Evolutionary conservation across 2,329 filamentous ascomycete species (phyloP).

Genomic region (Aspergillus ochraceus): DNA sequence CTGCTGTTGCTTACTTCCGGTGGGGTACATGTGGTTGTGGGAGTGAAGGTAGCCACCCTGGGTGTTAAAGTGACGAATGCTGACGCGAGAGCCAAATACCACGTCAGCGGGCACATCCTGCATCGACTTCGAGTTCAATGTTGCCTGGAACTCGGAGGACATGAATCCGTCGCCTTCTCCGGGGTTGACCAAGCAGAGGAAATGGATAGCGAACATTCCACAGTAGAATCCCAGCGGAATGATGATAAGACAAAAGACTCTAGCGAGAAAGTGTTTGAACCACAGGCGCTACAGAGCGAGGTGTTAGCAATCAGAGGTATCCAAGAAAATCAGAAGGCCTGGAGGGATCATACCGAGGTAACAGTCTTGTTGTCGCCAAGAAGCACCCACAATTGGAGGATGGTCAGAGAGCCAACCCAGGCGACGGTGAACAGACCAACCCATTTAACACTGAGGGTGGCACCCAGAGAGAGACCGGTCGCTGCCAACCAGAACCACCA

Average conservation of each 20-base stretch:
- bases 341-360: constrained; percentile 59
- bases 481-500: constrained; percentile 99
- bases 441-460: constrained; percentile 97
- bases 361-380: constrained; percentile 87
- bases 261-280: constrained; percentile 91
- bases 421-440: constrained; percentile 98
- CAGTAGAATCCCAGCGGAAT: constrained; percentile 91
- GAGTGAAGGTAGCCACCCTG: constrained; percentile 98
- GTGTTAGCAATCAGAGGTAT: too few species aligned
- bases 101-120: constrained; percentile 91
- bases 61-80: constrained; percentile 90
- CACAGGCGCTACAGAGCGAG: constrained; percentile 62
- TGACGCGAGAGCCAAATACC: constrained; percentile 80
- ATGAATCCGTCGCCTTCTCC: constrained; percentile 99
- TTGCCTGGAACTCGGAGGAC: constrained; percentile 98
- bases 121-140: constrained; percentile 95
- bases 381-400: constrained; percentile 91
- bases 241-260: constrained; percentile 85
- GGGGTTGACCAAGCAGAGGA: constrained; percentile 87
- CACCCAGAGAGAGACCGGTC: constrained; percentile 82
- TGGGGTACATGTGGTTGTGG: constrained; percentile 95
- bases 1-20: constrained; percentile 96
- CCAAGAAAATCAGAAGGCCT: too few species aligned
- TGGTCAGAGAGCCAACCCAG: constrained; percentile 89
- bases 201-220: constrained; percentile 96